Evolutionary conservation across 2,329 filamentous ascomycete species (phyloP).

Genomic region (Cryoendolithus antarcticus): DNA sequence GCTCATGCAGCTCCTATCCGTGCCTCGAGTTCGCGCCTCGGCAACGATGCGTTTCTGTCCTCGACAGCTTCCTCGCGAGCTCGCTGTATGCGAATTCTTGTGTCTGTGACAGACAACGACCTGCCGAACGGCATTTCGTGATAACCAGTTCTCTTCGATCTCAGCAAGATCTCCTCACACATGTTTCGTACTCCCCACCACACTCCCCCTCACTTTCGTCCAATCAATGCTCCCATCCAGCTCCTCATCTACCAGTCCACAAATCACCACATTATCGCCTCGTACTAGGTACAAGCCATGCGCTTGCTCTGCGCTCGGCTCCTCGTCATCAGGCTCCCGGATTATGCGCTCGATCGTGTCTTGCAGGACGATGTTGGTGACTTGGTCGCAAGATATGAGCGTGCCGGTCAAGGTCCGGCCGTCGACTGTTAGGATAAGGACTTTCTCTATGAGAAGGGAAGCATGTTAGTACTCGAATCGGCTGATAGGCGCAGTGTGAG

Average conservation of each 20-base stretch:
- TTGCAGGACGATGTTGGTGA: constrained; percentile 81
- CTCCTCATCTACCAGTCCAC: constrained; percentile 79
- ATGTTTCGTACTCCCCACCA: constrained; percentile 79
- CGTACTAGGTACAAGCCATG: constrained; percentile 85
- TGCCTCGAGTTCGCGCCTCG: no score
- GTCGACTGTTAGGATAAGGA: constrained; percentile 83
- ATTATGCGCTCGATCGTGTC: constrained; percentile 84
- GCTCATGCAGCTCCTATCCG: no score
- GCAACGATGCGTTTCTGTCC: no score
- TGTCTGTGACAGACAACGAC: no score
- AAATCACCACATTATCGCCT: constrained; percentile 86
- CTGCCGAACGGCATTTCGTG: no score
- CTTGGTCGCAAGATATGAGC: constrained; percentile 75
- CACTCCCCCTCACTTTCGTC: constrained; percentile 73
- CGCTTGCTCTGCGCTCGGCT: constrained; percentile 66
- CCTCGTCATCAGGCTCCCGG: constrained; percentile 67
- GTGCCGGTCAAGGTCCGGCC: constrained; percentile 67
- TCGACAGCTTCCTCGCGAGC: no score
- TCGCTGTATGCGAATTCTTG: no score
- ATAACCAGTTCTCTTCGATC: not conserved
- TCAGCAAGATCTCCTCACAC: constrained; percentile 25
- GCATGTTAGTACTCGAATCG: not conserved
- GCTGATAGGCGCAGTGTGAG: not conserved
- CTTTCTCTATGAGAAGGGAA: constrained; percentile 55
- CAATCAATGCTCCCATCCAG: constrained; percentile 87